A percentile compares a stretch with the other conserved stretches of the same genome.
Conservation (phyloP, 1,139 yeast species). For the Nakaseomyces sp. region DNA sequence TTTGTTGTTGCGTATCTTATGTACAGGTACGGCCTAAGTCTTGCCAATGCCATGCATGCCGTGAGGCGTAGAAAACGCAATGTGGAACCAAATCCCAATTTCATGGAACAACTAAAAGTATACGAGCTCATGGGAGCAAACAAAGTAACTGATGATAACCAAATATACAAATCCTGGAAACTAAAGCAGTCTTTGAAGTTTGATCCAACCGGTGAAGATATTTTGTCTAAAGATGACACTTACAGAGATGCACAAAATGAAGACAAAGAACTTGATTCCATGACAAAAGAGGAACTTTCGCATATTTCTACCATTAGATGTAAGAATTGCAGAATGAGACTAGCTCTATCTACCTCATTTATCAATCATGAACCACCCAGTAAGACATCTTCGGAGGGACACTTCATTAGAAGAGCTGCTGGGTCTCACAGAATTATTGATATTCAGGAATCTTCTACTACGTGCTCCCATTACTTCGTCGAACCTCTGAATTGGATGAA, state of each 20-base stretch:
- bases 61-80: constrained; percentile 51
- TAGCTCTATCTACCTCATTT: constrained; percentile 41
- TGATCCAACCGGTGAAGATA: constrained; percentile 32
- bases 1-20: constrained; percentile 70
- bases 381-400: constrained; percentile 51
- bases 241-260: constrained; percentile 24
- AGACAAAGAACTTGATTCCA: constrained; percentile 20
- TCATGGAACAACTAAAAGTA: constrained; percentile 58
- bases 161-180: constrained; percentile 46
- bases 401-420: constrained; percentile 53
- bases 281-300: constrained; percentile 21
- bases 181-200: constrained; percentile 33
- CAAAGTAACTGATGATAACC: constrained; percentile 30
- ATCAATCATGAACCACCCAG: constrained; percentile 56
- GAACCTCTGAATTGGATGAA: constrained; percentile 95
- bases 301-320: constrained; percentile 45
- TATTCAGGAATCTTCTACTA: constrained; percentile 44
- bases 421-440: constrained; percentile 50
- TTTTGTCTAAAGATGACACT: constrained; percentile 29
- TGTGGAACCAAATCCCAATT: constrained; percentile 71
- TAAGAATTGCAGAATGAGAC: constrained; percentile 54
- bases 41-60: constrained; percentile 61
- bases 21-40: constrained; percentile 53
- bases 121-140: constrained; percentile 44
- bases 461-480: constrained; percentile 75